Conservation (phyloP, 176 grass and related monocot species). For the Secale cereale region DNA sequence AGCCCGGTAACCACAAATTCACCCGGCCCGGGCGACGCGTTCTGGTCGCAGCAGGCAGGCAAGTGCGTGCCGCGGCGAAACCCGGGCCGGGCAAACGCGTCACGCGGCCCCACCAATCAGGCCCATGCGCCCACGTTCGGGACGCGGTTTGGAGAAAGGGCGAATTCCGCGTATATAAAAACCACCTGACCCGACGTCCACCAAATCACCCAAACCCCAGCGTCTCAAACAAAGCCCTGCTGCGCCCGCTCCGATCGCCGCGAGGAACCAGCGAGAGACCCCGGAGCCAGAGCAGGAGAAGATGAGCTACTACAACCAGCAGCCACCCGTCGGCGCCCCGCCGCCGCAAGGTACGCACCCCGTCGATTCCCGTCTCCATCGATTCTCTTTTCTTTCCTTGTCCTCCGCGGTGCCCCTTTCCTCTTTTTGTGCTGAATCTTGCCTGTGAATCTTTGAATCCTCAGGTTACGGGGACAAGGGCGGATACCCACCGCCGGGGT, state of each 20-base stretch:
- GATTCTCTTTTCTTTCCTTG: not conserved
- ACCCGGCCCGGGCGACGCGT: not conserved
- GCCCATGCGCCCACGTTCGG: not conserved
- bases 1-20: not conserved
- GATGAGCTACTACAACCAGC: conserved; percentile 83
- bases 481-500: conserved; percentile 46
- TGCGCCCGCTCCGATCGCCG: not conserved
- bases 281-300: not conserved
- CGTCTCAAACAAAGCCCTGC: not conserved
- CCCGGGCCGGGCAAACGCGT: not conserved
- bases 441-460: not conserved
- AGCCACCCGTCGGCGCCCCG: conserved; percentile 68
- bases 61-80: not conserved
- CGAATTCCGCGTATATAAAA: conserved; percentile 5
- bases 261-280: not conserved
- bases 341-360: conserved; percentile 54
- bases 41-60: not conserved
- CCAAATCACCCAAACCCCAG: not conserved
- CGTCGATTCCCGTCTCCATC: not conserved
- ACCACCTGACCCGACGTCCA: not conserved
- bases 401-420: not conserved
- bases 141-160: conserved; percentile 22
- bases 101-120: not conserved
- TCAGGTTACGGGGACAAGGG: conserved; percentile 57
- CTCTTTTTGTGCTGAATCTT: not conserved